A percentile compares a stretch with the other conserved stretches of the same genome.
Conservation (phyloP, 352 stramenopile genomes). For the Globisporangium lucens region DNA sequence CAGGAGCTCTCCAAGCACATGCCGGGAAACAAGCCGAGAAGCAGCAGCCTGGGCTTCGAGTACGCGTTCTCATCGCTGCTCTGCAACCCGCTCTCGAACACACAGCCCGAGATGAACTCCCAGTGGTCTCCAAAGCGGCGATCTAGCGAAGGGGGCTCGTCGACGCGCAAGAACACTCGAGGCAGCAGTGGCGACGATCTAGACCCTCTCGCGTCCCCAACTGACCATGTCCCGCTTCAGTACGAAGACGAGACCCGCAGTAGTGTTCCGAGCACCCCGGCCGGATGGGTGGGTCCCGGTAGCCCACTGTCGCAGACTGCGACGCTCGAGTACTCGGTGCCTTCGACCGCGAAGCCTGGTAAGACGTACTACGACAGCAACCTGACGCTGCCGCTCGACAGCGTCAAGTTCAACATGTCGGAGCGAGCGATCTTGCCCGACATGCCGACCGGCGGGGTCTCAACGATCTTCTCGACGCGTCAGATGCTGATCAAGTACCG, state of each 20-base stretch:
- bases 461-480: constrained; percentile 58
- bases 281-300: neutral
- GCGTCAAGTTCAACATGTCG: constrained; percentile 48
- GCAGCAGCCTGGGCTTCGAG: constrained; percentile 19
- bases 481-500: constrained; percentile 58
- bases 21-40: constrained; percentile 31
- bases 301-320: neutral
- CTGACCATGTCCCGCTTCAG: neutral
- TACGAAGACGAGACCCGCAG: neutral
- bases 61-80: constrained; percentile 48
- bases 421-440: constrained; percentile 49
- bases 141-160: constrained; percentile 23
- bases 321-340: constrained; percentile 15
- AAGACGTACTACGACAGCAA: constrained; percentile 41
- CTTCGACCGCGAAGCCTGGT: constrained; percentile 8
- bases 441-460: constrained; percentile 53
- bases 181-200: constrained; percentile 15
- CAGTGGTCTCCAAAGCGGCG: constrained; percentile 49
- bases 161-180: constrained; percentile 13
- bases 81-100: constrained; percentile 38
- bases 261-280: neutral
- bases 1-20: constrained; percentile 48
- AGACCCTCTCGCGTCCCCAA: neutral
- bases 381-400: constrained; percentile 42
- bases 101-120: constrained; percentile 35